Conservation (phyloP, 2,329 filamentous ascomycete genomes). For the Fusarium coicis region DNA sequence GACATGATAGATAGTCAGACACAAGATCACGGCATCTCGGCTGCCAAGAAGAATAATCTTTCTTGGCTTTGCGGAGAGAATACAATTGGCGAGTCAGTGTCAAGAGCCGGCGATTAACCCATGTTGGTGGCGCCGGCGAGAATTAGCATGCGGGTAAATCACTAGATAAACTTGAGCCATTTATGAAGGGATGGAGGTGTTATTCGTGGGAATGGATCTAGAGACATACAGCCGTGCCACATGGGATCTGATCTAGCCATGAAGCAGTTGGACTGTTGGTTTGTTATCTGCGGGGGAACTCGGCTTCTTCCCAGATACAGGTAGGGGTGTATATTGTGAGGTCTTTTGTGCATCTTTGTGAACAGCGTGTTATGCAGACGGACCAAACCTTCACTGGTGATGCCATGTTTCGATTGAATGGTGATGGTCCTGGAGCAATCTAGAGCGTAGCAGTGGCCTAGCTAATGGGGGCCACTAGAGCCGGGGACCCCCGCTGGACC, state of each 20-base stretch:
- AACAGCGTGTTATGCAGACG: background rate
- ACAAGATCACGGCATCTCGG: constrained; percentile 34
- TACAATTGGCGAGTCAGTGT: constrained; percentile 19
- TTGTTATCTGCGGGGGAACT: background rate
- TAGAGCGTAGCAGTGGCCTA: constrained; percentile 26
- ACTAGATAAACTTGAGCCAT: constrained; percentile 23
- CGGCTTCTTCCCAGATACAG: background rate
- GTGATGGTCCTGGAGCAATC: constrained; percentile 29
- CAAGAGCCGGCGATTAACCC: constrained; percentile 19
- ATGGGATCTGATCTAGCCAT: constrained; percentile 4
- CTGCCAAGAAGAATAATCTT: constrained; percentile 24
- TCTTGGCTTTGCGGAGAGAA: constrained; percentile 11
- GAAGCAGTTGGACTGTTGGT: background rate
- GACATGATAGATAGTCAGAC: background rate
- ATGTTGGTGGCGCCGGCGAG: constrained; percentile 17
- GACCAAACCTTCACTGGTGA: constrained; percentile 3
- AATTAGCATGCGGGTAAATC: constrained; percentile 20
- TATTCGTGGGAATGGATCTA: constrained; percentile 27
- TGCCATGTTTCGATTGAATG: constrained; percentile 15
- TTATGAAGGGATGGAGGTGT: background rate
- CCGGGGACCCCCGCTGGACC: constrained; percentile 23
- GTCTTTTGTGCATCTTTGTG: background rate
- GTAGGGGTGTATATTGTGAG: background rate
- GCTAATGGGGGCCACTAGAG: background rate
- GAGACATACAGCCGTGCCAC: constrained; percentile 31